Conservation (phyloP, 768 basidiomycete species). For the Tremella fuciformis region DNA sequence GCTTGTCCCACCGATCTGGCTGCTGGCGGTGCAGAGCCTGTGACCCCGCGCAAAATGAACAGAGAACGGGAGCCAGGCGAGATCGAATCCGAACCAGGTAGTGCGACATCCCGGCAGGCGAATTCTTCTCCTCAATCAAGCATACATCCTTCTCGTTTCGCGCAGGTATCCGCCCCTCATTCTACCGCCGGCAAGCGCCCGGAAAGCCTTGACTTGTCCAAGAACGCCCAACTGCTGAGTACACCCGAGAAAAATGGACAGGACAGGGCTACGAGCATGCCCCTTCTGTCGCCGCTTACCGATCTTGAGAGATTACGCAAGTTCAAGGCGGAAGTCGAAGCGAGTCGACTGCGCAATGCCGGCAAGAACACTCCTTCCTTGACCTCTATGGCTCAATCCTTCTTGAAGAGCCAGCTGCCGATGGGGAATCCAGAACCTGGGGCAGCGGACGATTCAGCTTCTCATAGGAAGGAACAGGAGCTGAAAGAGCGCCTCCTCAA, state of each 20-base stretch:
- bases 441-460: neutral
- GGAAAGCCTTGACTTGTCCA: neutral
- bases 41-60: neutral
- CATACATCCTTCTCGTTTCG: neutral
- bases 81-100: neutral
- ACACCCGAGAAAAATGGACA: neutral
- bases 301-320: constrained; percentile 22
- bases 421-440: neutral
- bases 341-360: constrained; percentile 5
- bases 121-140: neutral
- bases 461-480: neutral
- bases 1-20: neutral
- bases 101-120: neutral
- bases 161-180: neutral
- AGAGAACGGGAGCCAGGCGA: neutral
- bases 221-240: neutral
- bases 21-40: neutral
- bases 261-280: neutral
- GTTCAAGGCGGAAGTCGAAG: constrained; percentile 24
- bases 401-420: constrained; percentile 10
- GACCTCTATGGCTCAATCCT: constrained; percentile 18
- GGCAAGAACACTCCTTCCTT: constrained; percentile 12
- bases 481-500: neutral
- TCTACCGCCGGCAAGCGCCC: neutral
- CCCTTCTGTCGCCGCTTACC: constrained; percentile 8